These are phyloP conservation scores for Magnusiomyces tetraspermus DNA, from an alignment of 1,139 yeast genomes.

Conservation along the genomic window DNA sequence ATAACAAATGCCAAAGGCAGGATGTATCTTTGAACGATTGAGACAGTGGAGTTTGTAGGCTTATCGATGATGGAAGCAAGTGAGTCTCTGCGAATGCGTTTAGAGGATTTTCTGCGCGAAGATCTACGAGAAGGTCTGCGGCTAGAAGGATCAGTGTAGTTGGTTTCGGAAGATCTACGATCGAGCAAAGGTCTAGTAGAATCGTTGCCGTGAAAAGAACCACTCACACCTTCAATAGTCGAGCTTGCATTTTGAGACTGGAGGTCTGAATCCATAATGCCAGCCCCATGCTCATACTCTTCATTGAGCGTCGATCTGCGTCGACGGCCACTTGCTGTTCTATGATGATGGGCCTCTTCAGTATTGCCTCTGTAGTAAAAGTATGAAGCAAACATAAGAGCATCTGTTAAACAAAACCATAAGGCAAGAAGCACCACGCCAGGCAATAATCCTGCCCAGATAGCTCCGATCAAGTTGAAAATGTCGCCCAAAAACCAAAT, in stretches of 20 bases:
- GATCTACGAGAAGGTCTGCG: conserved; percentile 3
- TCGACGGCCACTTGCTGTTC: background rate
- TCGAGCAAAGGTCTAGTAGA: conserved; percentile 22
- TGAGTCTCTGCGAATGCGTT: conserved; percentile 22
- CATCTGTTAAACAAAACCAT: conserved; percentile 68
- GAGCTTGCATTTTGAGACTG: background rate
- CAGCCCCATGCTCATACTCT: background rate
- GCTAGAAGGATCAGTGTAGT: conserved; percentile 2
- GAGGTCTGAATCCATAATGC: background rate
- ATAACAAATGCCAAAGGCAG: conserved; percentile 58
- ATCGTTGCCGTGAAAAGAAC: conserved; percentile 1
- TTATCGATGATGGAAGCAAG: conserved; percentile 21
- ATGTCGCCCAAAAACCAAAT: conserved; percentile 72
- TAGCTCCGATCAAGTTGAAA: conserved; percentile 55
- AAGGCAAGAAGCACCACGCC: conserved; percentile 60
- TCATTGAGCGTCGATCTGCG: background rate
- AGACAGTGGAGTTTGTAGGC: conserved; percentile 14
- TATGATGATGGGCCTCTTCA: background rate
- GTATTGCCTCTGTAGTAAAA: conserved; percentile 35
- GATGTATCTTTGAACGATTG: conserved; percentile 39
- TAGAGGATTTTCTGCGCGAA: conserved; percentile 12
- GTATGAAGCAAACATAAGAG: conserved; percentile 52
- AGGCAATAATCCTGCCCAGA: conserved; percentile 65
- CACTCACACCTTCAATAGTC: background rate
- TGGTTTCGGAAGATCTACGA: conserved; percentile 9